Conservation (phyloP, 2,329 filamentous ascomycete genomes). For the Emmonsia crescens region DNA sequence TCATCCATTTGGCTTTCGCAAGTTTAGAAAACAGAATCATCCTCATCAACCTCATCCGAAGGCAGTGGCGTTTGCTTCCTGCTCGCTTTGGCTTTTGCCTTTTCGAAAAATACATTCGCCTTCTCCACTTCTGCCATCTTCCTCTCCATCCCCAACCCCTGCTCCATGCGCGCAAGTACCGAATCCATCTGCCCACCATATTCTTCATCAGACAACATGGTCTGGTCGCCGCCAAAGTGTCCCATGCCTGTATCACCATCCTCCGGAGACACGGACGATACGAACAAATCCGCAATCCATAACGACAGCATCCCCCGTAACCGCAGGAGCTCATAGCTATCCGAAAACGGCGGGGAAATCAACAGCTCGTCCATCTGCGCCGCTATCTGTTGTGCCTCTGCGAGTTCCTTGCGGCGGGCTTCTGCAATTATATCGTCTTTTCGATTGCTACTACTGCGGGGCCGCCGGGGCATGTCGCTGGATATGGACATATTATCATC, state of each 20-base stretch:
- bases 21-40: background rate
- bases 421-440: constrained; percentile 20
- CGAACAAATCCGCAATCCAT: constrained; percentile 59
- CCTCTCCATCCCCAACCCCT: constrained; percentile 1
- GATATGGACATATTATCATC: constrained; percentile 17
- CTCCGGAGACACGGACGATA: constrained; percentile 23
- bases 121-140: constrained; percentile 4
- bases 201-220: background rate
- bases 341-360: constrained; percentile 58
- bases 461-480: constrained; percentile 14
- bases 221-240: background rate
- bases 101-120: constrained; percentile 6
- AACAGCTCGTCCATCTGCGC: constrained; percentile 61
- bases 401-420: constrained; percentile 44
- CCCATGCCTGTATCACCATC: constrained; percentile 13
- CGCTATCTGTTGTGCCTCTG: constrained; percentile 52
- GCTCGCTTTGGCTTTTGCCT: constrained; percentile 2
- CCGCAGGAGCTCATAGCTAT: constrained; percentile 54
- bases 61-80: background rate
- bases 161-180: constrained; percentile 1
- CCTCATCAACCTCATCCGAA: background rate
- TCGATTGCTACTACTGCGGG: constrained; percentile 22
- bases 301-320: constrained; percentile 64
- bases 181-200: background rate
- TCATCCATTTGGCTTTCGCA: background rate